Base-by-base conservation (phyloP, 163 green algal species). In the Volvox carteri region DNA sequence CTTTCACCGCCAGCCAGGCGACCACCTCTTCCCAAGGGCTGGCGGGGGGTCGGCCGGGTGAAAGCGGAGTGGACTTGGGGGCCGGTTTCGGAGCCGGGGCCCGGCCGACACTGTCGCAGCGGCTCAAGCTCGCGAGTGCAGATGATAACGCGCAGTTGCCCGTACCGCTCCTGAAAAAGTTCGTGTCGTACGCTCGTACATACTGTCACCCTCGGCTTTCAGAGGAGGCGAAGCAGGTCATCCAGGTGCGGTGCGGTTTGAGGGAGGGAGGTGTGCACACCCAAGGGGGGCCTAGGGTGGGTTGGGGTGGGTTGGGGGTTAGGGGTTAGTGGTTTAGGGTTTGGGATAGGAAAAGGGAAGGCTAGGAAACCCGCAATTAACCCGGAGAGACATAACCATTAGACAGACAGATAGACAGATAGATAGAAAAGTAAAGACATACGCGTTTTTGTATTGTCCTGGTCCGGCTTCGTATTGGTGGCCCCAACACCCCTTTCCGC, bases 121-220 rank as follows among this genome's bases (percentile, higher is more conserved):
- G 93, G 19, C 90, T 97, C 68, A 73, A 86, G 30, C 42, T 90
- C 54, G 37, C 76, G 1, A 80, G 39, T 7, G 65, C 37, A n/a
- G 90, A 92, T n/a, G 89, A 91, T 39, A 78, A 90, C 56, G 39
- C 65, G 16, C 58, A 88, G 77, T 78, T 95, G 75, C 91, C 92
- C 6, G 39, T 89, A 73, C 87, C 93, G 84, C 94, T 99, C 81
- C 87, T 99, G 74, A 93, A 93, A 46, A 98, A 97, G 93, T 99
- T 98, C 94, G 96, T 99, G 44, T 94, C 96, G 1, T 99, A 99
- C 90, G 97, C 97, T 2, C 86, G 94, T n/a, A 76, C 95, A 80
- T 96, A 98, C 84, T 93, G 96, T 48, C 91, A 95, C n/a, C 96
- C 96, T 0, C 78, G 94, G 44, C 90, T 99, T 14, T 94, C 94